A percentile compares a stretch with the other conserved stretches of the same genome.
phyloP scores from a whole-genome alignment of 2,329 filamentous ascomycete genomes.

The Bipolaris oryzae region DNA sequence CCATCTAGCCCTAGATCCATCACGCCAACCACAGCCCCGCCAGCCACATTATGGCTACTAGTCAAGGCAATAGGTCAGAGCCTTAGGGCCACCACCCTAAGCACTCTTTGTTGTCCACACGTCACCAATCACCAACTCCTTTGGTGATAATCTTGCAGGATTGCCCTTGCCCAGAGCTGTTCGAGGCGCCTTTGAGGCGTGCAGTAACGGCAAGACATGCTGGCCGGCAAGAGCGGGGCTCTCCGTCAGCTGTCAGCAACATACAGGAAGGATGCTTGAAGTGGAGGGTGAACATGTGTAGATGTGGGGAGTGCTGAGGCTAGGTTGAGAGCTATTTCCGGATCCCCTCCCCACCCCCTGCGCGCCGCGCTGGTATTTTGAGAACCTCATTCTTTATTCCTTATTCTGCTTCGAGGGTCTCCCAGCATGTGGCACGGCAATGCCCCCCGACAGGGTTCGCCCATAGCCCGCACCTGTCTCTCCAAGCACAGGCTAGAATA shows the following conservation, averaged over 20 bases:
- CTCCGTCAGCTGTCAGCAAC: slow-evolving; percentile 9
- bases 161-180: slow-evolving; percentile 1
- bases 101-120: slow-evolving; percentile 5
- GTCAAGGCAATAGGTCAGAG: slow-evolving; percentile 10
- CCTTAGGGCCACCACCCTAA: slow-evolving; percentile 3
- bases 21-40: slow-evolving; percentile 9
- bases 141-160: slow-evolving; percentile 2
- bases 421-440: background rate
- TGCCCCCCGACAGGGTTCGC: background rate
- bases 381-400: background rate
- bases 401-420: background rate
- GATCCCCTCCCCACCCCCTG: background rate
- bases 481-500: background rate
- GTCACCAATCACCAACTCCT: slow-evolving; percentile 5
- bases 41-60: slow-evolving; percentile 6
- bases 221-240: slow-evolving; percentile 2
- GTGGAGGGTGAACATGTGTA: background rate
- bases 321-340: slow-evolving; percentile 3
- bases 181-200: slow-evolving; percentile 5
- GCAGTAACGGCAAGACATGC: slow-evolving; percentile 6
- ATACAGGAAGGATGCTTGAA: slow-evolving; percentile 1
- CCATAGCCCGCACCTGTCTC: background rate
- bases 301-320: slow-evolving; percentile 2
- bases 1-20: slow-evolving; percentile 4
- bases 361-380: background rate